Percentiles rank a stretch among this genome's conserved stretches.
Evolutionary conservation across 257 asterid species (phyloP).

Genomic region (Fraxinus cuspidata): DNA sequence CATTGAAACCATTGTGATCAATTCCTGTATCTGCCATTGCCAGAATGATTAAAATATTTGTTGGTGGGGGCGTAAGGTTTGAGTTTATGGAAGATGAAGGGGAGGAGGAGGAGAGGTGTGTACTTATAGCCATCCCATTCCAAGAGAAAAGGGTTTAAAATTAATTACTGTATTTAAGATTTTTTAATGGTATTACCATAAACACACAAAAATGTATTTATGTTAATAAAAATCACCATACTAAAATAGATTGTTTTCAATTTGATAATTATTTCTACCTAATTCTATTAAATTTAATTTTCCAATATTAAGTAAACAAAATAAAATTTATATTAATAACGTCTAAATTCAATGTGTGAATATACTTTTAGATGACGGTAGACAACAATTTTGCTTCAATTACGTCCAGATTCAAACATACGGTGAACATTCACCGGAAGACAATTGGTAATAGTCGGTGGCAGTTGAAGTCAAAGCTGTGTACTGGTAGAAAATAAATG

Average conservation of each 20-base stretch:
- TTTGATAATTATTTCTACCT: no score
- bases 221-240: not conserved
- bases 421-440: not conserved
- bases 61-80: not conserved
- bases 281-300: no score
- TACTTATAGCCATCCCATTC: not conserved
- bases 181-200: not conserved
- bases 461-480: not conserved
- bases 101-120: not conserved
- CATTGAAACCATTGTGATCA: constrained; percentile 17
- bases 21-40: constrained; percentile 56
- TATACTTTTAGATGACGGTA: no score
- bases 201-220: no score
- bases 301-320: no score
- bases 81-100: not conserved
- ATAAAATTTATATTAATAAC: no score
- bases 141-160: not conserved
- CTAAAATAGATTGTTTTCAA: no score
- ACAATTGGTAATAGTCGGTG: not conserved
- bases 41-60: not conserved
- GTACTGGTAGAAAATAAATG: no score
- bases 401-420: not conserved
- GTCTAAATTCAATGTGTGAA: no score
- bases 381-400: not conserved
- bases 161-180: no score